A percentile compares a stretch with the other conserved stretches of the same genome.
These are phyloP conservation scores for Spiromastix sp. DNA, from an alignment of 2,329 filamentous ascomycete species.

Conservation along the genomic window DNA sequence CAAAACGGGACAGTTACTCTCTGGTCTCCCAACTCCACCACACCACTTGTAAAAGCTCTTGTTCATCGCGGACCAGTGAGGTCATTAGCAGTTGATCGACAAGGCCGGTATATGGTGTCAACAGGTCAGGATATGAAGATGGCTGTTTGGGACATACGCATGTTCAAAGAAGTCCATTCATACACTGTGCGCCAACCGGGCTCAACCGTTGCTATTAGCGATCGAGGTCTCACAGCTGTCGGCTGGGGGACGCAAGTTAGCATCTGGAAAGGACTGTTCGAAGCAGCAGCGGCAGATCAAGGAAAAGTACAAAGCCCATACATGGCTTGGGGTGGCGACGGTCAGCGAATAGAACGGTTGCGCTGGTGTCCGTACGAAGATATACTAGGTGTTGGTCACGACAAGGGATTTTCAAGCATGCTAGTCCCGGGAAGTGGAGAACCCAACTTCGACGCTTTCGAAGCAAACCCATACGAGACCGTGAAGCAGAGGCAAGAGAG, in stretches of 20 bases:
- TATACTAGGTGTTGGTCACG: conserved; percentile 74
- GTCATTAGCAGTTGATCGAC: conserved; percentile 72
- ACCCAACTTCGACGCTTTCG: conserved; percentile 88
- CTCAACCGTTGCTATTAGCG: conserved; percentile 76
- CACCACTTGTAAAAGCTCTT: conserved; percentile 81
- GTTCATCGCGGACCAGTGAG: conserved; percentile 84
- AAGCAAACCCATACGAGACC: conserved; percentile 92
- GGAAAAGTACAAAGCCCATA: conserved; percentile 79
- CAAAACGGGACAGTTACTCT: conserved; percentile 90
- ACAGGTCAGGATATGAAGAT: conserved; percentile 82
- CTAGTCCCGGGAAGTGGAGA: conserved; percentile 93
- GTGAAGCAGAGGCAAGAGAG: conserved; percentile 83
- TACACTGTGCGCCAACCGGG: conserved; percentile 80
- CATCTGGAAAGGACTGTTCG: conserved; percentile 84
- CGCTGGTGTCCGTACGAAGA: conserved; percentile 95
- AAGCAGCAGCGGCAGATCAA: conserved; percentile 59
- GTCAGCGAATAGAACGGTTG: conserved; percentile 67
- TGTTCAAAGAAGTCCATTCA: conserved; percentile 83
- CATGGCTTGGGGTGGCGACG: conserved; percentile 85
- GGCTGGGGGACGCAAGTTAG: conserved; percentile 84
- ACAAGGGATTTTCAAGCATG: conserved; percentile 77
- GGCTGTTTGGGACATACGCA: conserved; percentile 92
- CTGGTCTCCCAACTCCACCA: conserved; percentile 86
- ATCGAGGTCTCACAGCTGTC: conserved; percentile 76
- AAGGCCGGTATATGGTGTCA: conserved; percentile 92